phyloP scores from a whole-genome alignment of 1,284 basidiomycete species.

The Hemileia vastatrix region DNA sequence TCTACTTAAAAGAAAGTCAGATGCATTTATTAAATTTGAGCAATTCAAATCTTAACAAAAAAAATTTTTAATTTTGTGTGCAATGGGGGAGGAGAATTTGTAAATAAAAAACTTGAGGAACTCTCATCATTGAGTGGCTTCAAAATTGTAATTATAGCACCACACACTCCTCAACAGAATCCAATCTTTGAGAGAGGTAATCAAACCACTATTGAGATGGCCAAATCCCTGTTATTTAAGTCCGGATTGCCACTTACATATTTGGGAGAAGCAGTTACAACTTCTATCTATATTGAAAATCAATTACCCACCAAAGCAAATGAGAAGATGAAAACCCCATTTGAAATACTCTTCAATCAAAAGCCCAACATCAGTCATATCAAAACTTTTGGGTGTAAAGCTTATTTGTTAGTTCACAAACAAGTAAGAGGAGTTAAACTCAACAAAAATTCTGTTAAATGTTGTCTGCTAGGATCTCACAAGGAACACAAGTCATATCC shows the following conservation, averaged over 20 bases:
- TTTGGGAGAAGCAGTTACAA: neutral
- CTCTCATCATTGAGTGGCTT: neutral
- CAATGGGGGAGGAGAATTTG: slow-evolving; percentile 13
- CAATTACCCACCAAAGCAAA: neutral
- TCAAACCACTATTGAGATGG: neutral
- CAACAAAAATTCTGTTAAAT: too few relatives aligned
- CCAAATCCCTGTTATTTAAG: neutral
- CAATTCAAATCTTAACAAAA: too few relatives aligned
- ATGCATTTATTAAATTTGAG: too few relatives aligned
- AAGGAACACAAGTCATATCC: too few relatives aligned
- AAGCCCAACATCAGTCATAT: neutral
- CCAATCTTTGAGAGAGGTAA: slow-evolving; percentile 3
- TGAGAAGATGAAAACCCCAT: neutral
- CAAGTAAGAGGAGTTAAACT: too few relatives aligned
- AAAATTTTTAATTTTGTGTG: too few relatives aligned
- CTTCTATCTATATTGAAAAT: neutral
- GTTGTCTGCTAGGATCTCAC: too few relatives aligned
- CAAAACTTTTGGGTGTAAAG: slow-evolving; percentile 1
- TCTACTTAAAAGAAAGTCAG: too few relatives aligned
- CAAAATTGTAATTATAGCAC: neutral
- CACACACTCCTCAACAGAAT: slow-evolving; percentile 13
- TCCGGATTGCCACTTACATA: neutral
- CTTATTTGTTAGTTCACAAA: too few relatives aligned
- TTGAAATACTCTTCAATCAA: neutral
- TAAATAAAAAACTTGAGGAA: neutral